Evolutionary conservation across 352 stramenopile genomes (phyloP).

Genomic region (Pythium oligandrum): DNA sequence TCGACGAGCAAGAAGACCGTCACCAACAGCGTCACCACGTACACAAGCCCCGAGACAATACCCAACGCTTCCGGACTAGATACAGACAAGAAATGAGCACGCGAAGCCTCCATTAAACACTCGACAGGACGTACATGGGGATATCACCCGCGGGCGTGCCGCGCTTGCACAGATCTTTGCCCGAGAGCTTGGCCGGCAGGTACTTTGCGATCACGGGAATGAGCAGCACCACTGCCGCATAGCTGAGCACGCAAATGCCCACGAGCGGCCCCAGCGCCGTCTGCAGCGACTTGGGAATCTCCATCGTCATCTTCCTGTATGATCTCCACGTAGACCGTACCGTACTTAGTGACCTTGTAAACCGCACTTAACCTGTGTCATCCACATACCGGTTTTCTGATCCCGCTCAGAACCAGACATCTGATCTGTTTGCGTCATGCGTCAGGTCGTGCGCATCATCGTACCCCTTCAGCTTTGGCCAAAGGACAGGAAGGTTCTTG

Average conservation of each 20-base stretch:
- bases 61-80: constrained; percentile 81
- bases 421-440: too few species aligned
- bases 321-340: too few species aligned
- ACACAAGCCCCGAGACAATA: constrained; percentile 84
- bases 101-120: not conserved
- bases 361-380: too few species aligned
- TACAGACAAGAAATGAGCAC: not conserved
- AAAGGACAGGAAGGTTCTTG: too few species aligned
- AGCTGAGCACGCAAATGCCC: constrained; percentile 53
- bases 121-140: constrained; percentile 52
- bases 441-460: too few species aligned
- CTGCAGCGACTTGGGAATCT: constrained; percentile 30
- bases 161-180: constrained; percentile 93
- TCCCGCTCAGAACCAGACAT: too few species aligned
- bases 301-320: constrained; percentile 4
- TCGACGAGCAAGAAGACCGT: constrained; percentile 69
- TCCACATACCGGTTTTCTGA: too few species aligned
- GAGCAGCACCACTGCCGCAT: constrained; percentile 49
- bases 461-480: too few species aligned
- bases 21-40: constrained; percentile 67
- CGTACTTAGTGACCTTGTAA: too few species aligned
- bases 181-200: constrained; percentile 81
- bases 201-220: constrained; percentile 52
- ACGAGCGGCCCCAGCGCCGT: constrained; percentile 42
- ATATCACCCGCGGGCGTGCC: constrained; percentile 83